Base-by-base conservation (phyloP, 345 rosid species). In the Brassica napus region DNA sequence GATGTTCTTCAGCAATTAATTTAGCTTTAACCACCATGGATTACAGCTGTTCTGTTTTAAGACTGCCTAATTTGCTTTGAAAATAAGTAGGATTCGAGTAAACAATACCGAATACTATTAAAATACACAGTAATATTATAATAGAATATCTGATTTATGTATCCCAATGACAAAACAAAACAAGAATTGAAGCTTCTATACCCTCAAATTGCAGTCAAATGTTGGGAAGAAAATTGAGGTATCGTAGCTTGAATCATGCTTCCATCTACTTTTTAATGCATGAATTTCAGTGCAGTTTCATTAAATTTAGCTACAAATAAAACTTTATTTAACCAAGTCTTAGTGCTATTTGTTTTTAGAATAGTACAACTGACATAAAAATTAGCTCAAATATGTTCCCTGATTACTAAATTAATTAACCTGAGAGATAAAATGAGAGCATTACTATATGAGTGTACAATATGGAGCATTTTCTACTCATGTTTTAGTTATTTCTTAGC, bases 121-220 rank as follows among this genome's bases (percentile, higher is more conserved):
- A 18, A 28, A 10, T 59, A 73, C n/a, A 71, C 24, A 59, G 18
- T 49, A 75, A 11, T 44, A 76, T 2, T 67, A 75, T 71, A 72
- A 68, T 59, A 54, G 15, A 77, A 58, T 61, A 77, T 81, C 30
- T 72, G 78, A 69, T 72, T 81, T 68, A 62, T 61, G 84, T 81
- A 81, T 81, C 84, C 84, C 72, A 82, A 82, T 64, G 71, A 77
- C 5, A 73, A 82, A 77, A 82, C 84, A 82, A 82, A 77, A 82
- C 82, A 82, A 64, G 84, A 81, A 81, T 61, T 81, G 84, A 81
- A 81, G 81, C 84, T 81, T 81, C 82, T 82, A 77, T 77, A 58
- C 81, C 82, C 82, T 82, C 82, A 65, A 77, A 77, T 77, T 73
- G 82, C 82, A 77, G 84, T 73, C 82, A 82, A 82, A 82, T 77